phyloP scores from a whole-genome alignment of 345 rosid species.

The Euphorbia pulcherrima region DNA sequence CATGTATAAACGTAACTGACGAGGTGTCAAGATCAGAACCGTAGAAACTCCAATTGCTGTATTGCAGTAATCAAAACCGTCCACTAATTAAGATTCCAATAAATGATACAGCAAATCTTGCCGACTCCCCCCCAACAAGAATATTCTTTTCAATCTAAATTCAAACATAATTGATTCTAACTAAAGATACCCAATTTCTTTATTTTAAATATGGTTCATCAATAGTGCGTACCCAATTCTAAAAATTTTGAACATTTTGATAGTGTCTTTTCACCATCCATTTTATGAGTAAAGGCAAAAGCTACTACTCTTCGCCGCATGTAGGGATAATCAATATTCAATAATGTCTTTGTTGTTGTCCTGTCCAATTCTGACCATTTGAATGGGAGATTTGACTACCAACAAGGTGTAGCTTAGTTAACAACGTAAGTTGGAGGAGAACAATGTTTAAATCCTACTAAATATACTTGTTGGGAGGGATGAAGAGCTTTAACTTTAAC shows the following conservation, averaged over 20 bases:
- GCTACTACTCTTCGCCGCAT: conserved; percentile 12
- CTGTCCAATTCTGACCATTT: not conserved
- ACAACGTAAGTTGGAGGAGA: too few relatives aligned
- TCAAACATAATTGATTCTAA: not conserved
- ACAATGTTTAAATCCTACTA: too few relatives aligned
- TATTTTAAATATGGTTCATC: conserved; percentile 29
- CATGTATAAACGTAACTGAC: not conserved
- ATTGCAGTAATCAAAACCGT: conserved; percentile 3
- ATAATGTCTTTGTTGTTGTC: not conserved
- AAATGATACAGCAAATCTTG: conserved; percentile 7
- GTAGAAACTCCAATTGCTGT: not conserved
- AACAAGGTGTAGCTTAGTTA: too few relatives aligned
- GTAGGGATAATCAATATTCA: too few relatives aligned
- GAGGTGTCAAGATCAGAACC: conserved; percentile 29
- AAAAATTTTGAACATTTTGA: not conserved
- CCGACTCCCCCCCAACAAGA: conserved; percentile 3
- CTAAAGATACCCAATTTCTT: not conserved
- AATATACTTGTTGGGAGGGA: too few relatives aligned
- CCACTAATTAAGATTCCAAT: conserved; percentile 14
- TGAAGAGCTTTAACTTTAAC: too few relatives aligned
- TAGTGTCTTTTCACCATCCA: not conserved
- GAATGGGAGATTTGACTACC: not conserved
- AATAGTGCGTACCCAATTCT: conserved; percentile 22
- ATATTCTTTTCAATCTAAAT: conserved; percentile 18
- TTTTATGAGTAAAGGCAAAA: not conserved